Percentiles rank a stretch among this genome's conserved stretches.
Conservation (phyloP, 1,284 basidiomycete genomes). For the Ceratobasidium sp. region DNA sequence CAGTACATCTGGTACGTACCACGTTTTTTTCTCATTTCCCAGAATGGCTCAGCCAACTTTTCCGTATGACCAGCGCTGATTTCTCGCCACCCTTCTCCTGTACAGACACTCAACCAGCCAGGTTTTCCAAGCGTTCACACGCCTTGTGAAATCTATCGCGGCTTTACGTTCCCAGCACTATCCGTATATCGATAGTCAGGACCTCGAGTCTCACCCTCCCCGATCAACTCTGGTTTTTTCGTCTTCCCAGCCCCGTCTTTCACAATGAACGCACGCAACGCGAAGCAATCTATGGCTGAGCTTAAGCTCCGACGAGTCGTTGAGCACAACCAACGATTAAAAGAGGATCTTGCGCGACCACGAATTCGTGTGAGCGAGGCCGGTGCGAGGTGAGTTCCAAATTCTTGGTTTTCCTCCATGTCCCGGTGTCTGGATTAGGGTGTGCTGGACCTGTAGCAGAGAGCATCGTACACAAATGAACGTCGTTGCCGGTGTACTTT, state of each 20-base stretch:
- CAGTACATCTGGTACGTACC: background rate
- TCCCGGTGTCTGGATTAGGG: background rate
- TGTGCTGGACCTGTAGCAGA: background rate
- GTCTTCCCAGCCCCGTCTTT: background rate
- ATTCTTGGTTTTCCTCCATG: background rate
- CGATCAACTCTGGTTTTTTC: constrained; percentile 16
- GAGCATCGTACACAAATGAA: background rate
- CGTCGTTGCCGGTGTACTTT: background rate
- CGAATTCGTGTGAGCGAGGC: constrained; percentile 91
- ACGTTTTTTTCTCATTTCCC: background rate
- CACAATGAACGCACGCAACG: constrained; percentile 66
- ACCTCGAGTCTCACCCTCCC: background rate
- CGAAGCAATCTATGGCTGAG: constrained; percentile 92
- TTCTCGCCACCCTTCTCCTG: background rate
- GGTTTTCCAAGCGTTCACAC: constrained; percentile 19
- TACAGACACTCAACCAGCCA: constrained; percentile 11
- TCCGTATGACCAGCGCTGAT: constrained; percentile 15
- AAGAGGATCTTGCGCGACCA: constrained; percentile 88
- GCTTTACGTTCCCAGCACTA: background rate
- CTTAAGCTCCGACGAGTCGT: constrained; percentile 91
- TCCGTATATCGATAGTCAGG: background rate
- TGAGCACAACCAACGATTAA: constrained; percentile 91
- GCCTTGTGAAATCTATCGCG: background rate
- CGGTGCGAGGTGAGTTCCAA: constrained; percentile 73
- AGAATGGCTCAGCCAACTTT: constrained; percentile 5